phyloP scores from a whole-genome alignment of 345 rosid species.

The Salix arbutifolia region DNA sequence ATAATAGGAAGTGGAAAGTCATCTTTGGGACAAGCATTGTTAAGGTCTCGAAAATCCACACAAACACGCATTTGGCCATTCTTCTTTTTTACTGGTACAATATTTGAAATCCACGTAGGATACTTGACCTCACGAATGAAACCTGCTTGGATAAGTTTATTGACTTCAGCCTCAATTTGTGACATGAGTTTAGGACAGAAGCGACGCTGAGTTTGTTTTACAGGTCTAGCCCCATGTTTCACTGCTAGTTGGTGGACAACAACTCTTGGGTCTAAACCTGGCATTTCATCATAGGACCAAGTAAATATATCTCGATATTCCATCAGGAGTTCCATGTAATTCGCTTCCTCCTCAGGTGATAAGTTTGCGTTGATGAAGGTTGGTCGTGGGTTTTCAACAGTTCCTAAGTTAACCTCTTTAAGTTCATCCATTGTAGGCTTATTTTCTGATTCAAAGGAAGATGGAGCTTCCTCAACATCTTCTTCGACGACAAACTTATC shows the following conservation, averaged over 20 bases:
- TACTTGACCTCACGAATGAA: too few species aligned
- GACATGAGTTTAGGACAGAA: too few species aligned
- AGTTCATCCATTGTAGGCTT: not conserved
- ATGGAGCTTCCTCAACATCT: not conserved
- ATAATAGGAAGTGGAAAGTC: not conserved
- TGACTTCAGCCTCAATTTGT: too few species aligned
- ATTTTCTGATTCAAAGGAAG: not conserved
- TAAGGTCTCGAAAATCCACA: too few species aligned
- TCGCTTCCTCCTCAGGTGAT: not conserved
- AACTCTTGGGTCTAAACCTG: not conserved
- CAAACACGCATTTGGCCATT: too few species aligned
- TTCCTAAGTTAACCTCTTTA: slow-evolving; percentile 1
- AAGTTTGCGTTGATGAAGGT: not conserved
- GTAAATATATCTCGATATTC: not conserved
- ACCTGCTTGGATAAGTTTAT: too few species aligned
- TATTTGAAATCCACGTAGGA: not conserved
- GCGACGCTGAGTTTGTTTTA: too few species aligned
- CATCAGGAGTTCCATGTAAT: not conserved
- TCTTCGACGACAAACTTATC: not conserved
- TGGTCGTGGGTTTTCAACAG: not conserved
- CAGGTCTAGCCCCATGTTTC: too few species aligned
- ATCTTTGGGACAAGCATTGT: not conserved
- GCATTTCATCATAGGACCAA: not conserved
- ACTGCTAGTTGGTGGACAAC: not conserved
- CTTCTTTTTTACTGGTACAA: too few species aligned